Evolutionary conservation across 2,329 filamentous ascomycete genomes (phyloP).

Genomic region (Clarireedia paspali): DNA sequence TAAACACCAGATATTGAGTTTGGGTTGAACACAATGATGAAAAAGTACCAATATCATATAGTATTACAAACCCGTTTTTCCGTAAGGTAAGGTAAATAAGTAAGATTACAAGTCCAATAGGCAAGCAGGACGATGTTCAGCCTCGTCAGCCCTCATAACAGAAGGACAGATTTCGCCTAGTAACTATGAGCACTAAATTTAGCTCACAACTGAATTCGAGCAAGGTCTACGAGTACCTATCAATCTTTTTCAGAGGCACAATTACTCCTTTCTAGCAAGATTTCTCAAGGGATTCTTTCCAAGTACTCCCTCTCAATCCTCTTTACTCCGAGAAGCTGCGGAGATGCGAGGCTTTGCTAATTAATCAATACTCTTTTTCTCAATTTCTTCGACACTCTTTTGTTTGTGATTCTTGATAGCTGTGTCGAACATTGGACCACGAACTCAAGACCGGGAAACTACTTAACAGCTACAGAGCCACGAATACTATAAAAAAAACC

Average conservation of each 20-base stretch:
- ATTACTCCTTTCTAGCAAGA: conserved; percentile 5
- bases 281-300: conserved; percentile 8
- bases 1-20: too few species aligned
- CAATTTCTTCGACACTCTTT: conserved; percentile 4
- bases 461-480: background rate
- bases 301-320: background rate
- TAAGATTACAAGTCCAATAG: background rate
- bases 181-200: conserved; percentile 5
- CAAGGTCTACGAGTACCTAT: conserved; percentile 6
- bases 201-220: conserved; percentile 7
- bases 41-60: too few species aligned
- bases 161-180: conserved; percentile 11
- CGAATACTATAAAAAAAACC: background rate
- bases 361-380: conserved; percentile 10
- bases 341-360: conserved; percentile 24
- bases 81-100: too few species aligned
- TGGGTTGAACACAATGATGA: too few species aligned
- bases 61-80: too few species aligned
- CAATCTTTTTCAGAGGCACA: background rate
- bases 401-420: conserved; percentile 3
- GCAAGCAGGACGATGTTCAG: background rate
- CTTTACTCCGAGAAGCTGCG: conserved; percentile 14
- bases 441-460: background rate
- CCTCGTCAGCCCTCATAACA: conserved; percentile 4
- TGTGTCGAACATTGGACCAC: conserved; percentile 1